Base-by-base conservation (phyloP, 202 grass and related monocot species). In the Saccharum hybrid region DNA sequence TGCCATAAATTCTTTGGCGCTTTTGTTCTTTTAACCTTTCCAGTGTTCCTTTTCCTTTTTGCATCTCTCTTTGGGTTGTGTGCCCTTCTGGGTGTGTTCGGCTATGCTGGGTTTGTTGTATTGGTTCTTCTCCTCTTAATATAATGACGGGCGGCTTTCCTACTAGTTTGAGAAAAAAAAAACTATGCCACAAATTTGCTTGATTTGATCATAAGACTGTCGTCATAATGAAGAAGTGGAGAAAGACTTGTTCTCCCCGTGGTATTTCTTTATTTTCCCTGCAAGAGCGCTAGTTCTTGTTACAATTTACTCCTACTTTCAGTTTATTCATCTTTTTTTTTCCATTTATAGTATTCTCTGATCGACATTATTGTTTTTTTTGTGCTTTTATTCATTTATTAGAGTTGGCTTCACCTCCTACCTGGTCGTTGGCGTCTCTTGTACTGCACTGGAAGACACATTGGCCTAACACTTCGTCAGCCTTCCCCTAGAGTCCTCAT, bases 391-490 rank as follows among this genome's bases (percentile, higher is more conserved):
- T 86, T 66, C 64, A 66, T 76, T 82, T 71, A 98, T 82, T 71
- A 98, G 96, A 91, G 76, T 74, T 98, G 96, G 96, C 84, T 88
- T 68, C 64, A 86, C 34, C 67, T 87, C 40, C 86, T 95, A 81
- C 87, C 87, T 83, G 96, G 96, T 74, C 90, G 78, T 7, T 98
- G 92, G 96, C 85, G 90, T 41, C 89, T 95, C 48, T 85, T 98
- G 63, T 98, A 98, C 62, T 91, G 87, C 36, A 98, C 96, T 46
- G 92, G 92, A 82, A 91, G 85, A 81, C 96, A 98, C 63, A 95
- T 95, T 51, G 96, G 96, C 48, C 70, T 98, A 64, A 98, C 95
- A 41, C 86, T 98, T 76, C 92, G 95, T 63, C 89, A 98, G 81
- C 87, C 95, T 85, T 80, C 83, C 61, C 80, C 81, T 16, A 82